A percentile compares a stretch with the other conserved stretches of the same genome.
phyloP scores from a whole-genome alignment of 2,329 filamentous ascomycete species.

The Ceratocystis destructans region DNA sequence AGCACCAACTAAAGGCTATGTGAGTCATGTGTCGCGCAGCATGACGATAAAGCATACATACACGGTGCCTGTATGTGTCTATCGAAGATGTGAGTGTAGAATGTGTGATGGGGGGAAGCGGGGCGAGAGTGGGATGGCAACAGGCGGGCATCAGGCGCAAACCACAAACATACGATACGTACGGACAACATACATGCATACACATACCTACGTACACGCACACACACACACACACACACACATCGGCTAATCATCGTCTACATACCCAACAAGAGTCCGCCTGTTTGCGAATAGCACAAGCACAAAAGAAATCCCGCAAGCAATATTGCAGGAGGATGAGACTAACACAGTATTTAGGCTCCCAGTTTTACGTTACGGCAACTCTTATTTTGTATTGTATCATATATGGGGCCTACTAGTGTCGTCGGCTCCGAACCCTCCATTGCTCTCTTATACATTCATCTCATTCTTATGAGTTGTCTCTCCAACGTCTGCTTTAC shows the following conservation, averaged over 20 bases:
- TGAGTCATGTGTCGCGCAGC: neutral
- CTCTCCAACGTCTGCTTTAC: neutral
- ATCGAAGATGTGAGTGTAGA: neutral
- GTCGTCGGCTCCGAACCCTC: neutral
- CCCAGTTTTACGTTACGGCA: neutral
- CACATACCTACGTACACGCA: too few relatives aligned
- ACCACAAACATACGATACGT: too few relatives aligned
- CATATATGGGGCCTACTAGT: neutral
- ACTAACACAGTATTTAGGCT: neutral
- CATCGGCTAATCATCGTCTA: too few relatives aligned
- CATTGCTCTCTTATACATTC: neutral
- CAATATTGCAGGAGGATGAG: neutral
- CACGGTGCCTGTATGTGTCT: too few relatives aligned
- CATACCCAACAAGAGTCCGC: too few relatives aligned
- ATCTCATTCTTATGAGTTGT: neutral
- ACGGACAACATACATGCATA: too few relatives aligned
- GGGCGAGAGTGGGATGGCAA: too few relatives aligned
- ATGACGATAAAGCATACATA: too few relatives aligned
- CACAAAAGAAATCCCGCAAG: neutral
- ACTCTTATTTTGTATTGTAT: neutral
- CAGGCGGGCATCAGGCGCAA: too few relatives aligned
- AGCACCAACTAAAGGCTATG: conserved; percentile 46
- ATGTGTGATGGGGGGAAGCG: neutral
- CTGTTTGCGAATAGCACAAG: neutral
- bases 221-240: too few relatives aligned